These are phyloP conservation scores for Populus deltoides DNA, from an alignment of 345 rosid genomes.

Conservation along the genomic window DNA sequence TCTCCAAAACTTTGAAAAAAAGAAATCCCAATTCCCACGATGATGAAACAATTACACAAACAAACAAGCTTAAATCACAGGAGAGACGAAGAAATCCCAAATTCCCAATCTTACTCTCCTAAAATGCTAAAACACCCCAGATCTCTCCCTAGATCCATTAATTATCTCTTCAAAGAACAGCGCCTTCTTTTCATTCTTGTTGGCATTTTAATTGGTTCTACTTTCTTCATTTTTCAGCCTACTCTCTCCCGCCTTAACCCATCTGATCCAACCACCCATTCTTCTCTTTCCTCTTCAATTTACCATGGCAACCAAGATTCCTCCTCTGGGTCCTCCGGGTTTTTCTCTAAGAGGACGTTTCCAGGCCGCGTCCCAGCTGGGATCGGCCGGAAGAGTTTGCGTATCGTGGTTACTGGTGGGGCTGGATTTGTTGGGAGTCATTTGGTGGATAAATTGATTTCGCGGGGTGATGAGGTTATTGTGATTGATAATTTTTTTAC, in stretches of 20 bases:
- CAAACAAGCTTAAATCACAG: conserved; percentile 55
- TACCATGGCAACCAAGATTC: background rate
- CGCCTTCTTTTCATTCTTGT: conserved; percentile 88
- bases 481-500: conserved; percentile 96
- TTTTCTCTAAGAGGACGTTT: conserved; percentile 1
- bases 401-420: conserved; percentile 94
- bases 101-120: conserved; percentile 55
- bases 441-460: conserved; percentile 84
- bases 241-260: conserved; percentile 69
- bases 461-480: conserved; percentile 90
- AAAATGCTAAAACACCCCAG: conserved; percentile 62
- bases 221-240: conserved; percentile 92
- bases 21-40: background rate
- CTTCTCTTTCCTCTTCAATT: conserved; percentile 32
- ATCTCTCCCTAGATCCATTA: conserved; percentile 86
- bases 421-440: conserved; percentile 99
- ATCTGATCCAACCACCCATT: conserved; percentile 33
- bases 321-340: background rate
- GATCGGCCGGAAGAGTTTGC: conserved; percentile 58
- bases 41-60: conserved; percentile 86
- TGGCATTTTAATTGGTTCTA: conserved; percentile 87
- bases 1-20: background rate
- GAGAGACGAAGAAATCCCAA: conserved; percentile 59
- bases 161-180: conserved; percentile 82
- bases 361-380: conserved; percentile 72